Base-by-base conservation (phyloP, 2,329 filamentous ascomycete species). In the Coniochaeta sp. region DNA sequence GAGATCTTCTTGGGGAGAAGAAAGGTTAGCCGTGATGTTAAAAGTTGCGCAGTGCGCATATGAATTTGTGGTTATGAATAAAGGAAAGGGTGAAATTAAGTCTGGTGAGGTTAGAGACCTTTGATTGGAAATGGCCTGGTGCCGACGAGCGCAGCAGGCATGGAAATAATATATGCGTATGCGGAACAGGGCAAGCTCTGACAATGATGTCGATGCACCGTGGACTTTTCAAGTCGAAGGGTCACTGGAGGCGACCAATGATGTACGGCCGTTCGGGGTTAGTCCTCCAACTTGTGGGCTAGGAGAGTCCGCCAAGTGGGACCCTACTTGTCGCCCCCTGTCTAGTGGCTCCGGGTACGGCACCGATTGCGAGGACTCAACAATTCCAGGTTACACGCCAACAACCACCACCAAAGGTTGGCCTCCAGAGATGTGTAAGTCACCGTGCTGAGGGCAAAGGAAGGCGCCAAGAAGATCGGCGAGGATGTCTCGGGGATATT, bases 21-120 rank as follows among this genome's bases (percentile, higher is more conserved):
- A 24, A 31, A 54, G 28, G 62, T 67, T 61, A 66, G 67, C 66
- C 64, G 64, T 64, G 44, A 26, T 67, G 63, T 38, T 58, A 59
- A 17, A 58, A 9, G 17, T 57, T n/a, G 56, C 56, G 38, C 34
- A 9, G 36, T 33, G 56, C 38, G 34, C 26, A 44, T 28, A 40
- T 17, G 28, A 40, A 33, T 19, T 22, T 12, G 38, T 44, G 5
- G 19, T 6, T 36, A 36, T 12, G 34, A 9, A 36, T 58, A 19
- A n/a, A 22, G n/a, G 7, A 1, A n/a, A 22, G 17, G 16, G 22
- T n/a, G 19, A 19, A 24, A 14, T 22, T 17, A 17, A 43, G 24
- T 12, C 22, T 40, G 36, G 24, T 43, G 22, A 36, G 17, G 3
- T 31, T 16, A 57, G 22, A 44, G 17, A 58, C 56, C 56, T 58